phyloP scores from a whole-genome alignment of 176 grass and related monocot genomes.

The Ensete ventricosum region DNA sequence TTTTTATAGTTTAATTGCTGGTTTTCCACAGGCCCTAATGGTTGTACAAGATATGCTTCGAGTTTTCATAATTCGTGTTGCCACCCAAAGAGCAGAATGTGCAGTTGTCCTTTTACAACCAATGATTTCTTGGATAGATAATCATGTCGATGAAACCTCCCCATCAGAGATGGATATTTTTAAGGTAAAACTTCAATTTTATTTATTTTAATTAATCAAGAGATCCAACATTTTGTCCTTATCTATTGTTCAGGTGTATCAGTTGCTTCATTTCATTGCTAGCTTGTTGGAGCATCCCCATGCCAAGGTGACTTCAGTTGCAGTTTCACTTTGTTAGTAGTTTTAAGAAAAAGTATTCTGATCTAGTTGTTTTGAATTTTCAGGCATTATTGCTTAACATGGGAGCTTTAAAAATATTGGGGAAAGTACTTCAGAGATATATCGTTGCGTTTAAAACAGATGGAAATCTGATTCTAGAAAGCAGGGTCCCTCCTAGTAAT shows the following conservation, averaged over 20 bases:
- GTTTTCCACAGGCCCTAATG: slow-evolving; percentile 42
- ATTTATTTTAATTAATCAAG: not conserved
- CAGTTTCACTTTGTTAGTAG: not conserved
- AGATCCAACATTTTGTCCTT: slow-evolving; percentile 5
- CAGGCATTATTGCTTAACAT: slow-evolving; percentile 74
- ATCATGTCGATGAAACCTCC: slow-evolving; percentile 54
- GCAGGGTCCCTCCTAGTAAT: slow-evolving; percentile 22
- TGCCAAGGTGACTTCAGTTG: slow-evolving; percentile 53
- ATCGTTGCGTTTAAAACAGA: slow-evolving; percentile 25
- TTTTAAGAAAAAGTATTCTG: slow-evolving; percentile 19
- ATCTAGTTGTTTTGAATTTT: slow-evolving; percentile 27
- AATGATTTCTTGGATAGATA: slow-evolving; percentile 61
- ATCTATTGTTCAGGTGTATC: slow-evolving; percentile 49
- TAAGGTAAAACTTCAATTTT: slow-evolving; percentile 36
- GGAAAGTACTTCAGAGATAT: slow-evolving; percentile 51
- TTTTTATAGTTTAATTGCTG: not conserved
- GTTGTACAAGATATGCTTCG: slow-evolving; percentile 98
- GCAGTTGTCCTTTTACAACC: slow-evolving; percentile 76
- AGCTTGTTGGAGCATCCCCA: slow-evolving; percentile 74
- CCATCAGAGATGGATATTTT: slow-evolving; percentile 64
- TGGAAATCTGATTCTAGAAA: slow-evolving; percentile 32
- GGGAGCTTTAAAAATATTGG: slow-evolving; percentile 43
- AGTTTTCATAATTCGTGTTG: slow-evolving; percentile 72
- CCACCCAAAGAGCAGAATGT: slow-evolving; percentile 70
- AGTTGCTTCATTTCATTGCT: slow-evolving; percentile 76